These are phyloP conservation scores for Pleurotus eryngii DNA, from an alignment of 768 basidiomycete genomes.

Conservation along the genomic window DNA sequence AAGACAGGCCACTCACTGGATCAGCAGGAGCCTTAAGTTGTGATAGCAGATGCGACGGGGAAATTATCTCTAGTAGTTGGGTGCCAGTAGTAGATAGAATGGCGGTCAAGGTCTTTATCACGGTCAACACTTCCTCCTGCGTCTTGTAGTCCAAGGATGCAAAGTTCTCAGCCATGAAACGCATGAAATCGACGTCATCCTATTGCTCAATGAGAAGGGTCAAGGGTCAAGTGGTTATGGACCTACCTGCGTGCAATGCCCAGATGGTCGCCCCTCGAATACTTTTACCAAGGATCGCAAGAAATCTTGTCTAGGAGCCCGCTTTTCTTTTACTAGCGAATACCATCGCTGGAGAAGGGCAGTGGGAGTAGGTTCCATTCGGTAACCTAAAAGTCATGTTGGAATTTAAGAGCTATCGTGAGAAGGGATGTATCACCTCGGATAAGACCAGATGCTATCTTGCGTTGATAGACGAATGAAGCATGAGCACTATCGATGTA, in stretches of 20 bases:
- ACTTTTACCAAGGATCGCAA: constrained; percentile 77
- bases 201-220: constrained; percentile 20
- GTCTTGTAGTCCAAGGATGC: constrained; percentile 92
- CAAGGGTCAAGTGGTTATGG: too few relatives aligned
- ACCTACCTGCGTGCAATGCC: constrained; percentile 56
- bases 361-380: constrained; percentile 55
- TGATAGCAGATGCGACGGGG: constrained; percentile 65
- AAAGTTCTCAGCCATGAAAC: constrained; percentile 96
- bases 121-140: constrained; percentile 85
- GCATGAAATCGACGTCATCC: constrained; percentile 82
- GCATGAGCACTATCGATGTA: constrained; percentile 77
- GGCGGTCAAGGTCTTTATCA: constrained; percentile 75
- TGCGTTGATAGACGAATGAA: constrained; percentile 82
- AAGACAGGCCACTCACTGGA: not conserved
- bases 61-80: constrained; percentile 73
- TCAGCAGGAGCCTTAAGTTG: constrained; percentile 43
- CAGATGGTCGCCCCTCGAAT: constrained; percentile 68
- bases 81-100: constrained; percentile 77
- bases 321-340: constrained; percentile 85
- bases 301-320: constrained; percentile 82
- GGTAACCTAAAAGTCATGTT: constrained; percentile 48
- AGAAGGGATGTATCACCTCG: constrained; percentile 39
- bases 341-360: constrained; percentile 92
- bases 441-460: constrained; percentile 41
- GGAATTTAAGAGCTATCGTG: not conserved